A percentile compares a stretch with the other conserved stretches of the same genome.
phyloP scores from a whole-genome alignment of 768 basidiomycete genomes.

The Calocybe gangraenosa region DNA sequence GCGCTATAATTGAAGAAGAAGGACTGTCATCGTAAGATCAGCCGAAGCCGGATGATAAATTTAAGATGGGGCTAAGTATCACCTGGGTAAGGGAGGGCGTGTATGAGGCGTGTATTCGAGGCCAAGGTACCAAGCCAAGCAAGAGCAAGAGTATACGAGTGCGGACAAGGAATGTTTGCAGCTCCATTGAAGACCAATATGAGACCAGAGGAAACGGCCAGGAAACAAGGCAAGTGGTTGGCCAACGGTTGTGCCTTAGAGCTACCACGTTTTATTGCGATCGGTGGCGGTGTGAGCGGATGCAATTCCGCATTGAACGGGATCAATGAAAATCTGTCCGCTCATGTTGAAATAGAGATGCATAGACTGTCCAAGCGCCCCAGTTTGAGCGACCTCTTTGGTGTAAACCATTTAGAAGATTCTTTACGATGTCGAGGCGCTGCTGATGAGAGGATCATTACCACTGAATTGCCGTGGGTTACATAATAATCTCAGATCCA shows the following conservation, averaged over 20 bases:
- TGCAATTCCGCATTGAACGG: background rate
- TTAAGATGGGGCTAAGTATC: background rate
- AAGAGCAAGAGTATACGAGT: background rate
- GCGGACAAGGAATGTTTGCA: background rate
- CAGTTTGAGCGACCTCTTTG: too few species aligned
- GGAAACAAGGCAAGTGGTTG: too few species aligned
- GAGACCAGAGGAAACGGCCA: too few species aligned
- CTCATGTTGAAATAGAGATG: too few species aligned
- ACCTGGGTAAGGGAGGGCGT: constrained; percentile 15
- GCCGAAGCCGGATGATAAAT: background rate
- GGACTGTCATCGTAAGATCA: constrained; percentile 23
- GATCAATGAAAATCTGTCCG: too few species aligned
- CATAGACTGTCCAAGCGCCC: too few species aligned
- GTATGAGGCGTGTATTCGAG: constrained; percentile 4
- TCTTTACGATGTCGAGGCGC: too few species aligned
- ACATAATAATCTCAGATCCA: constrained; percentile 1
- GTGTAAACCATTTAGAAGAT: too few species aligned
- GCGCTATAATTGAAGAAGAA: constrained; percentile 42
- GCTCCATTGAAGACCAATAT: constrained; percentile 1
- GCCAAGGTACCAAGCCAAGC: constrained; percentile 1
- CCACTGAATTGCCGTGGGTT: too few species aligned
- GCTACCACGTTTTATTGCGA: constrained; percentile 1
- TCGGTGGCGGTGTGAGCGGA: constrained; percentile 4
- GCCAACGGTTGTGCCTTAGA: too few species aligned
- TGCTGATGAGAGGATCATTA: too few species aligned